Base-by-base conservation (phyloP, 192 early-diverging fungal genomes). In the Helicostylum pulchrum region DNA sequence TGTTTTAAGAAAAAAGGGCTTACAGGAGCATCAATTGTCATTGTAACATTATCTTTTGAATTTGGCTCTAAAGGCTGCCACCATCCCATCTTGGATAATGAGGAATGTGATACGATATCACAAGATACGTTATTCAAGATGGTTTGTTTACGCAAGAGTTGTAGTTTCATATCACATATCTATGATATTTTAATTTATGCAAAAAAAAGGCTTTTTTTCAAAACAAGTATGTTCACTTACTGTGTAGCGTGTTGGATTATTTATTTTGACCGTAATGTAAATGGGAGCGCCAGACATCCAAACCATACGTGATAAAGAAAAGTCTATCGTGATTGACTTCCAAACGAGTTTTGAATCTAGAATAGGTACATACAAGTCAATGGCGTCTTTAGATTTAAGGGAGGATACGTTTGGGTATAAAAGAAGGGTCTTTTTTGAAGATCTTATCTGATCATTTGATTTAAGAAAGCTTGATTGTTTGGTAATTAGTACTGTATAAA, bases 131-230 rank as follows among this genome's bases (percentile, higher is more conserved):
- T n/a, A 21, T 10, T 31, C 4, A 64, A 64, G 3, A 53, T 70
- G 39, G 63, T 42, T n/a, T 70, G 61, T 14, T 44, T 45, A 31
- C 61, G 19, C 7, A 70, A 45, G 21, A 70, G 20, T 19, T 70
- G 59, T 8, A 70, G 3, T 34, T 64, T 62, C 19, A 70, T 63
- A 36, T 64, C 61, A 20, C 21, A n/a, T 14, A 70, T 55, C 61
- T 64, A 44, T 39, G 6, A 39, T 39, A 45, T 14, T 45, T 43
- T 45, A 20, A 20, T 23, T 59, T 21, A 11, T 34, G 46, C 17
- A 32, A 49, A 31, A 7, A 17, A 50, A 49, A 61, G n/a, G n/a
- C n/a, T n/a, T n/a, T n/a, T n/a, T n/a, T n/a, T n/a, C n/a, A n/a
- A 49, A 34, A 17, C 6, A 12, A 26, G 26, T 26, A 53, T 26